These are phyloP conservation scores for Stygiomarasmius scandens DNA, from an alignment of 1,284 basidiomycete species.

Conservation along the genomic window DNA sequence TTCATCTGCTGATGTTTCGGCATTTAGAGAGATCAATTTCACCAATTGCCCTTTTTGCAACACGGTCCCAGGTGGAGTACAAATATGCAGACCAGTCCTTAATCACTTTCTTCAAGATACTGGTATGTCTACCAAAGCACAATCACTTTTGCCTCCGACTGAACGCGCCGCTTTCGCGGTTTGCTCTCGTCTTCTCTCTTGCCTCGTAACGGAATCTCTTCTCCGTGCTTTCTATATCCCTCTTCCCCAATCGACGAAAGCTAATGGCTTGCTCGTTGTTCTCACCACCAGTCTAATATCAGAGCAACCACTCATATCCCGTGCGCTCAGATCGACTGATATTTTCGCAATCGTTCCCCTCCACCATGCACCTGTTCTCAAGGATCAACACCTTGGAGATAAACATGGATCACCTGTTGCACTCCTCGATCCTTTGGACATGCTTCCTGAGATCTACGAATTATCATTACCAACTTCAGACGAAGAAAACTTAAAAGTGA, in stretches of 20 bases:
- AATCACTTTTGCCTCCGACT: constrained; percentile 25
- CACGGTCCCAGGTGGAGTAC: neutral
- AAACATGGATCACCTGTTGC: constrained; percentile 39
- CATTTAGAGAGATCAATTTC: too few relatives aligned
- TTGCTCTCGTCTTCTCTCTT: constrained; percentile 47
- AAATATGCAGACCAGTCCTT: neutral
- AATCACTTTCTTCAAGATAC: too few relatives aligned
- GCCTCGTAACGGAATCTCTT: constrained; percentile 48
- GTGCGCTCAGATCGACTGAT: constrained; percentile 33
- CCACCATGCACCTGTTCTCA: constrained; percentile 38
- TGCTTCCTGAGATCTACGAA: constrained; percentile 46
- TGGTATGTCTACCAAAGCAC: neutral
- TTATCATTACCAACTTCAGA: constrained; percentile 7
- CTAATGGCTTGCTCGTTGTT: constrained; percentile 39
- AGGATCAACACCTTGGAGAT: constrained; percentile 14
- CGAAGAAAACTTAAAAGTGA: neutral
- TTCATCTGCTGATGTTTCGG: too few relatives aligned
- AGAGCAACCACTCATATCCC: constrained; percentile 29
- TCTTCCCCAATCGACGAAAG: constrained; percentile 22
- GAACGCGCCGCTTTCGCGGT: constrained; percentile 48
- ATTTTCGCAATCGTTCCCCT: constrained; percentile 44
- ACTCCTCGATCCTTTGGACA: constrained; percentile 50
- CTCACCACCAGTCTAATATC: constrained; percentile 36
- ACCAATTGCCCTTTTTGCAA: too few relatives aligned
- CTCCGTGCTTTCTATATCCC: constrained; percentile 43